phyloP scores from a whole-genome alignment of 176 grass and related monocot genomes.

The Urochloa ruziziensis region DNA sequence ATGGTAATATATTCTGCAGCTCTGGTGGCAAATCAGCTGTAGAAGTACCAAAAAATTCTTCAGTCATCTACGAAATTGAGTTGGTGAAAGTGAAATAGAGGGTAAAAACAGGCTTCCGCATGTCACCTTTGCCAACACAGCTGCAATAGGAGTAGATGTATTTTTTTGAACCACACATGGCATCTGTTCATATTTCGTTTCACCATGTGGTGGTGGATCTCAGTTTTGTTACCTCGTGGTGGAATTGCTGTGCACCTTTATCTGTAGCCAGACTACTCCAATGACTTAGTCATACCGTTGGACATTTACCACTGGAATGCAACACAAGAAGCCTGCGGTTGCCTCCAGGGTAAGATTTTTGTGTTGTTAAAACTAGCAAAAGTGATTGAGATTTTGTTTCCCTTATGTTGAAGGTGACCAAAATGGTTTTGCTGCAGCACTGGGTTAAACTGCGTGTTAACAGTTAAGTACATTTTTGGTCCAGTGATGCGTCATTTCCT shows the following conservation, averaged over 20 bases:
- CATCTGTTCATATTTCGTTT: background rate
- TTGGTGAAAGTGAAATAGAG: conserved; percentile 53
- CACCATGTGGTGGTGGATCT: background rate
- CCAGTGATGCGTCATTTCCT: background rate
- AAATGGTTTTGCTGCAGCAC: background rate
- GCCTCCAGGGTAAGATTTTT: background rate
- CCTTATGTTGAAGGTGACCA: background rate
- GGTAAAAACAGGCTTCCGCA: background rate
- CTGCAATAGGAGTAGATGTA: background rate
- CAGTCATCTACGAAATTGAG: conserved; percentile 77
- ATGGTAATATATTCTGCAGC: conserved; percentile 39
- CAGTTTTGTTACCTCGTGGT: background rate
- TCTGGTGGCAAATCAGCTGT: conserved; percentile 34
- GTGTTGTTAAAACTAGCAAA: background rate
- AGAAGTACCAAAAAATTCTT: conserved; percentile 65
- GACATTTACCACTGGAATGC: background rate
- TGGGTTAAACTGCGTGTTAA: background rate
- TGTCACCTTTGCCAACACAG: background rate
- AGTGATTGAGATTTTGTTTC: background rate
- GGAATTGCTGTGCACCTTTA: background rate
- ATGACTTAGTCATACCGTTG: background rate
- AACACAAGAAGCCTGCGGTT: background rate
- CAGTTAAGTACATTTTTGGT: background rate
- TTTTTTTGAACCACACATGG: background rate
- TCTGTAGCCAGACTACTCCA: background rate